Base-by-base conservation (phyloP, 371 early-diverging fungal genomes). In the Mortierella sp. region DNA sequence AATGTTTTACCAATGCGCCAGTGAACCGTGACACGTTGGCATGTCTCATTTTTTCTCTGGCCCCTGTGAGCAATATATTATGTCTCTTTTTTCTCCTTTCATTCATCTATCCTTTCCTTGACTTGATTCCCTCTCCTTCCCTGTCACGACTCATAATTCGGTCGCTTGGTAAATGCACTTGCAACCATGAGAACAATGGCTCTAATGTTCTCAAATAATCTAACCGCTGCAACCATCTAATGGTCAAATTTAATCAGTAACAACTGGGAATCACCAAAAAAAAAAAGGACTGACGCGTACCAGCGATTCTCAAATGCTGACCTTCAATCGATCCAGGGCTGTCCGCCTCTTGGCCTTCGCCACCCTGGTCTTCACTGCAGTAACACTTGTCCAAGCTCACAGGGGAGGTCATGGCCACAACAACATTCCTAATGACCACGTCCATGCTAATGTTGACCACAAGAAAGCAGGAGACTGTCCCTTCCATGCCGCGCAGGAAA, bases 391-490 rank as follows among this genome's bases (percentile, higher is more conserved):
- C 37, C 60, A 69, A 1, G 75, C 80, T 23, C 80, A 80, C 37
- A n/a, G n/a, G n/a, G 64, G 60, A 29, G 61, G 64, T 13, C 63
- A 54, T 9, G 22, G 49, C 28, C 49, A 42, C 29, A 64, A 62
- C 35, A 56, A 58, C 26, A 61, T 78, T 5, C 79, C 79, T 51
- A 69, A 78, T 35, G 74, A 78, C 51, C 55, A 51, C 43, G 45
- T 64, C 35, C 80, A 79, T 34, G 75, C 74, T 51, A 70, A 79
- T 34, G 75, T 56, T 37, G 71, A 79, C 32, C 71, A 71, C 22
- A 70, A 23, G 47, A 60, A 70, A 10, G 68, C 68, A 13, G 70
- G 32, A 10, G 80, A 64, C 6, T 79, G 80, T 64, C 80, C 80
- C 29, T 74, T 74, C 75, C 73, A 72, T 29, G 56, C 42, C 23